phyloP scores from a whole-genome alignment of 176 grass and related monocot genomes.

The Pontederia crassipes region DNA sequence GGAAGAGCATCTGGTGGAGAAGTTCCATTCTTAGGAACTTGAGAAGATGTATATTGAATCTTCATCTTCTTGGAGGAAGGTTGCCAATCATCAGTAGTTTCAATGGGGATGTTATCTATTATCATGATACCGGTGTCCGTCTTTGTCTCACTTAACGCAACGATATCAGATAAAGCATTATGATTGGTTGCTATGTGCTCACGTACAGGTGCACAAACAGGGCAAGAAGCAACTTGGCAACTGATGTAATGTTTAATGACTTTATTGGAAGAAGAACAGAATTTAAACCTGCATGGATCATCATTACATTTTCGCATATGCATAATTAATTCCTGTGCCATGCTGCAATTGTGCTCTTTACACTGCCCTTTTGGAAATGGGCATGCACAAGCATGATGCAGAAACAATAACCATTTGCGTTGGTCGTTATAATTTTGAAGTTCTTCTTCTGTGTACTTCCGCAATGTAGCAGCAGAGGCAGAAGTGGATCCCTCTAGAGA shows the following conservation, averaged over 20 bases:
- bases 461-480: slow-evolving; percentile 15
- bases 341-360: slow-evolving; percentile 54
- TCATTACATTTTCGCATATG: slow-evolving; percentile 62
- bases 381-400: slow-evolving; percentile 78
- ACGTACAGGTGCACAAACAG: slow-evolving; percentile 62
- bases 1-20: slow-evolving; percentile 32
- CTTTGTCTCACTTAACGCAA: slow-evolving; percentile 37
- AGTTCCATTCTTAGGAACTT: slow-evolving; percentile 38
- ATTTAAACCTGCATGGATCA: slow-evolving; percentile 49
- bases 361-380: slow-evolving; percentile 58
- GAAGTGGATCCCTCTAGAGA: slow-evolving; percentile 40
- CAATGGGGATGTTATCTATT: slow-evolving; percentile 39
- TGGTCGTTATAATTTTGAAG: slow-evolving; percentile 46
- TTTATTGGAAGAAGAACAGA: slow-evolving; percentile 50
- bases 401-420: slow-evolving; percentile 60
- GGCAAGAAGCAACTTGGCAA: slow-evolving; percentile 56
- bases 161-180: slow-evolving; percentile 30
- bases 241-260: slow-evolving; percentile 55
- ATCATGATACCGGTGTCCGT: slow-evolving; percentile 54
- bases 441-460: slow-evolving; percentile 7
- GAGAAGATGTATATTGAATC: slow-evolving; percentile 24
- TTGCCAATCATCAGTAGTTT: slow-evolving; percentile 47
- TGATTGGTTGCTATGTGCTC: slow-evolving; percentile 43
- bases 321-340: slow-evolving; percentile 63
- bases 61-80: slow-evolving; percentile 61